phyloP scores from a whole-genome alignment of 176 grass and related monocot genomes.

The Aegilops speltoides region DNA sequence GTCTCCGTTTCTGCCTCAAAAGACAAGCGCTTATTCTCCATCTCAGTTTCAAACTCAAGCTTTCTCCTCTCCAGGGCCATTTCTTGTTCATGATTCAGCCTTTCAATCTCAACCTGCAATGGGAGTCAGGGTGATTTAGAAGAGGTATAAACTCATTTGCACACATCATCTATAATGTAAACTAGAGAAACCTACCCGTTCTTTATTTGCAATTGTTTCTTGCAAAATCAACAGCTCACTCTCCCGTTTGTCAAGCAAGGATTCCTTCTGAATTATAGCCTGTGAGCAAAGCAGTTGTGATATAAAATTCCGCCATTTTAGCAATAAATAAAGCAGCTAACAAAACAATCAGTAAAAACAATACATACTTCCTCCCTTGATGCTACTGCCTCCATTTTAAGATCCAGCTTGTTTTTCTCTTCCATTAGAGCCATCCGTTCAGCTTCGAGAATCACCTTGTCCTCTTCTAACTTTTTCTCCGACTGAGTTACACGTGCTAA shows the following conservation, averaged over 20 bases:
- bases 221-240: constrained; percentile 75
- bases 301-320: neutral
- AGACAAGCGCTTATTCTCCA: constrained; percentile 45
- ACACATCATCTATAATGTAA: constrained; percentile 3
- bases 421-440: constrained; percentile 54
- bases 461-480: constrained; percentile 65
- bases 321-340: neutral
- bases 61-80: constrained; percentile 47
- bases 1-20: constrained; percentile 55
- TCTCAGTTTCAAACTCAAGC: constrained; percentile 64
- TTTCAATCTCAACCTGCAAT: constrained; percentile 76
- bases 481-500: constrained; percentile 48
- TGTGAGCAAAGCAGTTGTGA: constrained; percentile 37
- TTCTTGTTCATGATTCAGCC: constrained; percentile 59
- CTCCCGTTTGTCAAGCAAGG: constrained; percentile 73
- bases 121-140: constrained; percentile 17
- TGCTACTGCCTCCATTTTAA: constrained; percentile 58
- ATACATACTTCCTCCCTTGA: constrained; percentile 80
- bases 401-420: constrained; percentile 68
- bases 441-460: constrained; percentile 52
- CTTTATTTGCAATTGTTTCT: constrained; percentile 76
- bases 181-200: constrained; percentile 48
- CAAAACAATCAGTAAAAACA: constrained; percentile 14
- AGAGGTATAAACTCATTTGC: neutral
- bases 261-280: constrained; percentile 67